These are phyloP conservation scores for Ambrosia artemisiifolia DNA, from an alignment of 129 eudicot genomes.

Conservation along the genomic window DNA sequence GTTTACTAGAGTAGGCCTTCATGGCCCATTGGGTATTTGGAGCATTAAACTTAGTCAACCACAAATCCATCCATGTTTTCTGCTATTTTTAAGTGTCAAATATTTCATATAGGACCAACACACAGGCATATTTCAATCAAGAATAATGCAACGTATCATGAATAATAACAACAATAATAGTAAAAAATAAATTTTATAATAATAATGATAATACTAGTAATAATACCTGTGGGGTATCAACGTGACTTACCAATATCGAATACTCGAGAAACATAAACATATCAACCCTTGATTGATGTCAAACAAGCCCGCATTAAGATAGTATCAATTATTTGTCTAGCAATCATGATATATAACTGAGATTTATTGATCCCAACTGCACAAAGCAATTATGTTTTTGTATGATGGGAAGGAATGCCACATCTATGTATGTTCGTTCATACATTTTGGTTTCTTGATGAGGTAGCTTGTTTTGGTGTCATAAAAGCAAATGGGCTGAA, in stretches of 20 bases:
- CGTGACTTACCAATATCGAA: slow-evolving; percentile 10
- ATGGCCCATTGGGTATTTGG: slow-evolving; percentile 4
- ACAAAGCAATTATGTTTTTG: slow-evolving; percentile 56
- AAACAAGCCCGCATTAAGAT: slow-evolving; percentile 3
- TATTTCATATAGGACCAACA: slow-evolving; percentile 18
- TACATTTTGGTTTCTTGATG: slow-evolving; percentile 51
- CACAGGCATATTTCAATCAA: slow-evolving; percentile 22
- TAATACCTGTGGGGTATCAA: slow-evolving; percentile 20
- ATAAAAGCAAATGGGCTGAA: slow-evolving; percentile 67
- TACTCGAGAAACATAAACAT: slow-evolving; percentile 22
- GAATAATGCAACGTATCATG: slow-evolving; percentile 16
- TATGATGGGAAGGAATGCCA: slow-evolving; percentile 67
- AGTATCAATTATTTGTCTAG: slow-evolving; percentile 6
- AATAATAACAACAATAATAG: neutral
- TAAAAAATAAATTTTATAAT: too few relatives aligned
- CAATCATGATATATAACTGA: slow-evolving; percentile 18
- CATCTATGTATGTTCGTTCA: slow-evolving; percentile 72
- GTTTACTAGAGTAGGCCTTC: neutral
- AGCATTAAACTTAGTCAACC: slow-evolving; percentile 14
- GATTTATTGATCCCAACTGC: slow-evolving; percentile 79
- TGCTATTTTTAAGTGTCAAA: slow-evolving; percentile 23
- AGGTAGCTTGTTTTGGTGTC: slow-evolving; percentile 50
- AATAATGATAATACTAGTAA: too few relatives aligned
- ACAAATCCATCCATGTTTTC: slow-evolving; percentile 16
- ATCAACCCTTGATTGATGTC: slow-evolving; percentile 1